Evolutionary conservation across 2,329 filamentous ascomycete species (phyloP).

Genomic region (Hortaea sp.): DNA sequence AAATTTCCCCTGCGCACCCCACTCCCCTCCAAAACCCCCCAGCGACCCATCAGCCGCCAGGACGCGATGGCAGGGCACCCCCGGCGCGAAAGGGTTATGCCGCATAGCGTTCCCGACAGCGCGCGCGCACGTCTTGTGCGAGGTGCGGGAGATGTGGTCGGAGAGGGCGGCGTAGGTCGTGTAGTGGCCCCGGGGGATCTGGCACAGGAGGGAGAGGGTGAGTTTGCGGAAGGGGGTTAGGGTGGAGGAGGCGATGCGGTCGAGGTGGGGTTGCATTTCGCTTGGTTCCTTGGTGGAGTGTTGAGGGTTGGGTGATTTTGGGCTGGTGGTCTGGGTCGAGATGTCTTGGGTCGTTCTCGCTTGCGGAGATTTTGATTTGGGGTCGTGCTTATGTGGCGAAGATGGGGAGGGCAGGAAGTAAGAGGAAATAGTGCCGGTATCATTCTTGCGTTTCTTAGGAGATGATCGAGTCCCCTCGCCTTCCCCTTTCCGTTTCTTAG

Average conservation of each 20-base stretch:
- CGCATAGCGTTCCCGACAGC: constrained; percentile 33
- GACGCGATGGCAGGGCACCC: constrained; percentile 33
- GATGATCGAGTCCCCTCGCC: not conserved
- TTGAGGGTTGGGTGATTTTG: too few relatives aligned
- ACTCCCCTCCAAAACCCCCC: constrained; percentile 43
- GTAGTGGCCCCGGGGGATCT: constrained; percentile 26
- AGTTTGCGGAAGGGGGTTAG: constrained; percentile 40
- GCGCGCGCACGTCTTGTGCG: constrained; percentile 27
- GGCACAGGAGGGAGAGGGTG: constrained; percentile 24
- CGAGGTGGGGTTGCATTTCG: constrained; percentile 20
- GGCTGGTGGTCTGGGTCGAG: too few relatives aligned
- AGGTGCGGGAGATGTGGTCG: constrained; percentile 21
- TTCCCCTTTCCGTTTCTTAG: constrained; percentile 5
- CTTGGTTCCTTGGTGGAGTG: not conserved
- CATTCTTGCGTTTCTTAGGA: constrained; percentile 15
- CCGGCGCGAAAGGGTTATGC: constrained; percentile 33
- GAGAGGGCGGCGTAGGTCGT: constrained; percentile 29
- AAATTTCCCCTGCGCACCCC: constrained; percentile 36
- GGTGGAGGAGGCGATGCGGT: constrained; percentile 34
- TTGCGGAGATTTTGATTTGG: not conserved
- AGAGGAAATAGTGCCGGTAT: constrained; percentile 14
- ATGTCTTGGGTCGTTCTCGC: too few relatives aligned
- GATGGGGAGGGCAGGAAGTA: constrained; percentile 21
- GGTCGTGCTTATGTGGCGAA: constrained; percentile 2
- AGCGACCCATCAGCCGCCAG: constrained; percentile 28